Conservation (phyloP, 1,284 basidiomycete species). For the Volvariella volvacea region DNA sequence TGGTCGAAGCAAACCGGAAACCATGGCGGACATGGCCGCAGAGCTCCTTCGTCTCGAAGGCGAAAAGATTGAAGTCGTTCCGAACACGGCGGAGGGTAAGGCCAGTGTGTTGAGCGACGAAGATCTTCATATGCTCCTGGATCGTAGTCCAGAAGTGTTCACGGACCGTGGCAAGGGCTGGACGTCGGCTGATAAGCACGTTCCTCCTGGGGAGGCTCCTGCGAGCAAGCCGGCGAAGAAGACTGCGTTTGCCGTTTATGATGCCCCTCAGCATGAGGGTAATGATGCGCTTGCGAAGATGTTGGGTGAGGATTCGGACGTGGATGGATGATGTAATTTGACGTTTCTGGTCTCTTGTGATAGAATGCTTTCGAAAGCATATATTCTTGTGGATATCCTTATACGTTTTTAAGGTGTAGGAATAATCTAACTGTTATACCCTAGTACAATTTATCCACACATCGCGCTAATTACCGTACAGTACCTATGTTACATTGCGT, state of each 20-base stretch:
- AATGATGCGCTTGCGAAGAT: constrained; percentile 71
- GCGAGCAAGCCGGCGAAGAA: constrained; percentile 17
- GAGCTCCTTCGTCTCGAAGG: constrained; percentile 76
- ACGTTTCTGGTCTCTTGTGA: not conserved
- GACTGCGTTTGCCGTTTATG: constrained; percentile 81
- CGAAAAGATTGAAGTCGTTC: constrained; percentile 86
- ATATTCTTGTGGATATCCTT: no score
- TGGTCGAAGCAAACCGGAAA: constrained; percentile 42
- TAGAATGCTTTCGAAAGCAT: no score
- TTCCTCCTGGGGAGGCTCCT: constrained; percentile 10
- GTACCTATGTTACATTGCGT: no score
- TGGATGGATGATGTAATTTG: constrained; percentile 5
- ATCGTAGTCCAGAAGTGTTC: constrained; percentile 79
- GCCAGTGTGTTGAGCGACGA: constrained; percentile 73
- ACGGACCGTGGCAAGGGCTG: constrained; percentile 74
- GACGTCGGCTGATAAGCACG: constrained; percentile 36
- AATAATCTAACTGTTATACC: no score
- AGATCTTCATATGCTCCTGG: constrained; percentile 76
- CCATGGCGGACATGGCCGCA: constrained; percentile 78
- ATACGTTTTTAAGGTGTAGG: no score
- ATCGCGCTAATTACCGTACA: no score
- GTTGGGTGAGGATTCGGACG: constrained; percentile 43
- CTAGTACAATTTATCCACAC: no score
- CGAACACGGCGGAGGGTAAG: constrained; percentile 60
- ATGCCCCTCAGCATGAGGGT: constrained; percentile 62